Conservation (phyloP, 345 rosid genomes). For the Rhodamnia rubescens region DNA sequence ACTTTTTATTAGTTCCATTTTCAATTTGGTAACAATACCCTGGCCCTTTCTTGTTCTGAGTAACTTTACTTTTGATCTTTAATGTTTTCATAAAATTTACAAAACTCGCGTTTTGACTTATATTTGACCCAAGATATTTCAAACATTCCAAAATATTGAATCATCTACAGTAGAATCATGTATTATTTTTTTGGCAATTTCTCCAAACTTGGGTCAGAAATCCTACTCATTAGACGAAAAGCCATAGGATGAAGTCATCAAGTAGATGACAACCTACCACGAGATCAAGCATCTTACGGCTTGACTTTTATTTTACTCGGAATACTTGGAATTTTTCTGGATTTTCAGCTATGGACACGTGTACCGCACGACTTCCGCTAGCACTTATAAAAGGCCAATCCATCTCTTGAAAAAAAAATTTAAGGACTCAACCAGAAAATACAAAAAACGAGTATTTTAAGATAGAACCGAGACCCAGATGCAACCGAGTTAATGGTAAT, state of each 20-base stretch:
- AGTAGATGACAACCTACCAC: not conserved
- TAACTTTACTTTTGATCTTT: not conserved
- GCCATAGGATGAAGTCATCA: not conserved
- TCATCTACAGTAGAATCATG: not conserved
- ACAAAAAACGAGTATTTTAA: not conserved
- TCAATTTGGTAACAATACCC: not conserved
- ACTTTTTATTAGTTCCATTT: not conserved
- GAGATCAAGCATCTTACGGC: not conserved
- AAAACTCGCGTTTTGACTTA: not conserved
- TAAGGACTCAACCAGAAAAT: not conserved
- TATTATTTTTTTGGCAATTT: not conserved
- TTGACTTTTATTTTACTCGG: not conserved
- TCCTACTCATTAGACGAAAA: not conserved
- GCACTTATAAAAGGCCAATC: not conserved
- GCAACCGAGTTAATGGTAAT: not conserved
- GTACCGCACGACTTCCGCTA: not conserved
- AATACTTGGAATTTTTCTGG: not conserved
- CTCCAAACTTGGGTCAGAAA: not conserved
- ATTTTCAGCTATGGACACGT: not conserved
- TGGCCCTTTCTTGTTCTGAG: not conserved
- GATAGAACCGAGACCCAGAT: not conserved
- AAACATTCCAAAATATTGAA: not conserved
- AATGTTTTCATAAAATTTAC: not conserved
- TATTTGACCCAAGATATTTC: not conserved
- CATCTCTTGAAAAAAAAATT: not conserved